phyloP scores from a whole-genome alignment of 2,329 filamentous ascomycete species.

The Cladophialophora chaetospira region DNA sequence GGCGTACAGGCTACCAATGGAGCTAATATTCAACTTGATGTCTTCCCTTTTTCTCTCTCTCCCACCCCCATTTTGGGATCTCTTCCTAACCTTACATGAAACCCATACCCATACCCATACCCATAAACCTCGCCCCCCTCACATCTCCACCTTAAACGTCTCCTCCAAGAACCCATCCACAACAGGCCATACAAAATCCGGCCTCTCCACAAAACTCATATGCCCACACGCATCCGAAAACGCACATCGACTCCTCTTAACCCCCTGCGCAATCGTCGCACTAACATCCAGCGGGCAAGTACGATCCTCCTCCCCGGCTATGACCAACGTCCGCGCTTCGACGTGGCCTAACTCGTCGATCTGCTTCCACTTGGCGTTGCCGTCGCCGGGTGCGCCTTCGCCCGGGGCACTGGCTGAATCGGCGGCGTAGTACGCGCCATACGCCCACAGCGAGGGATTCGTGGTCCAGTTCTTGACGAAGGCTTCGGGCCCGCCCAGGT shows the following conservation, averaged over 20 bases:
- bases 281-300: constrained; percentile 31
- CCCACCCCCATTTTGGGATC: no score
- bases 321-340: constrained; percentile 34
- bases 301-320: constrained; percentile 35
- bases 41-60: no score
- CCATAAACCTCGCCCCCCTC: background rate
- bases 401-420: constrained; percentile 6
- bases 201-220: constrained; percentile 37
- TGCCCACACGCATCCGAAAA: constrained; percentile 34
- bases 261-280: constrained; percentile 25
- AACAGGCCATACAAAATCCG: constrained; percentile 16
- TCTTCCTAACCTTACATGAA: no score
- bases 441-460: constrained; percentile 12
- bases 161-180: constrained; percentile 20
- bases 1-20: no score
- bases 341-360: constrained; percentile 27
- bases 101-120: no score
- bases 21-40: no score
- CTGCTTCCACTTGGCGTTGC: constrained; percentile 15
- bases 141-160: constrained; percentile 21
- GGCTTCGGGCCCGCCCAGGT: constrained; percentile 18
- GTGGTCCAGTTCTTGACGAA: constrained; percentile 6
- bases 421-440: constrained; percentile 23
- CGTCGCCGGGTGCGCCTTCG: constrained; percentile 25
- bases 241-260: constrained; percentile 19